Conservation (phyloP, 2,329 filamentous ascomycete genomes). For the Stachybotrys echinatus region DNA sequence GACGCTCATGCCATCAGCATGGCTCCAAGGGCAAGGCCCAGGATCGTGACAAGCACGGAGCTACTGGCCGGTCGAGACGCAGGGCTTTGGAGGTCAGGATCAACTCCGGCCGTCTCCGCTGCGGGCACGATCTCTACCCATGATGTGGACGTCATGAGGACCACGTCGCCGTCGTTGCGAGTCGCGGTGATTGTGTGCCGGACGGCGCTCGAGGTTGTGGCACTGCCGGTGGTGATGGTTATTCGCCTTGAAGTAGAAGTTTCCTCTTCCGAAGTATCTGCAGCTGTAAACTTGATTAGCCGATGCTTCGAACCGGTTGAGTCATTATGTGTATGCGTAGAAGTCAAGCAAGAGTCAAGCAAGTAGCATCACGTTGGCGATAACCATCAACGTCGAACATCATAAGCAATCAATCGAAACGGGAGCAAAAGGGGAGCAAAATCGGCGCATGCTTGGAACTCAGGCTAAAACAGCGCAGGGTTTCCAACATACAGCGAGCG, state of each 20-base stretch:
- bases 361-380: background rate
- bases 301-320: background rate
- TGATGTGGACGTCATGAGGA: slow-evolving; percentile 43
- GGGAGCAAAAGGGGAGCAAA: background rate
- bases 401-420: no score
- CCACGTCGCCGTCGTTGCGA: slow-evolving; percentile 35
- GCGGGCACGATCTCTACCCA: slow-evolving; percentile 38
- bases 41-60: slow-evolving; percentile 17
- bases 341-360: background rate
- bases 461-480: no score
- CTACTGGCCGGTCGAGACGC: slow-evolving; percentile 17
- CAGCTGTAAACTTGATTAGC: background rate
- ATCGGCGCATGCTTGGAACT: background rate
- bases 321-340: background rate
- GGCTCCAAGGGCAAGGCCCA: slow-evolving; percentile 19
- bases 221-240: slow-evolving; percentile 26
- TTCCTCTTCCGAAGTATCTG: background rate
- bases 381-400: no score
- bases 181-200: slow-evolving; percentile 40
- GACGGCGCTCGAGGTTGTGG: slow-evolving; percentile 29
- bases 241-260: slow-evolving; percentile 5
- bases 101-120: slow-evolving; percentile 17
- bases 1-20: slow-evolving; percentile 1
- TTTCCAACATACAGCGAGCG: background rate
- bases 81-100: slow-evolving; percentile 31